phyloP scores from a whole-genome alignment of 179 eudicot genomes.

The Corrigiola litoralis region DNA sequence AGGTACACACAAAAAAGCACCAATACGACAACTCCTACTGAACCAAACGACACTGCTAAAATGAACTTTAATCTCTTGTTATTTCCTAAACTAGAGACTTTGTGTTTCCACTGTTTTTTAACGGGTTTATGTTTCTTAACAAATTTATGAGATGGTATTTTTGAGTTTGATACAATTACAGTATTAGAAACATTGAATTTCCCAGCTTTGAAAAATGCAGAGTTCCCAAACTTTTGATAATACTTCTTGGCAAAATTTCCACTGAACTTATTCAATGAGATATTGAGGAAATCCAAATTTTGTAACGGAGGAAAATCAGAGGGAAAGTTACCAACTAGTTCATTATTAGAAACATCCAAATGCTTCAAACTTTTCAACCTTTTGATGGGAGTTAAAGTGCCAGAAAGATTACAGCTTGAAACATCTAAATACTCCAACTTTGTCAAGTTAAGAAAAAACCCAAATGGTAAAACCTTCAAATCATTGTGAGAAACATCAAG shows the following conservation, averaged over 20 bases:
- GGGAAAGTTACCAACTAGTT: constrained; percentile 55
- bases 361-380: constrained; percentile 29
- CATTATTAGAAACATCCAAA: constrained; percentile 63
- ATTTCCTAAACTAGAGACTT: constrained; percentile 22
- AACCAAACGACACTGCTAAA: constrained; percentile 34
- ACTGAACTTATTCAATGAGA: constrained; percentile 68
- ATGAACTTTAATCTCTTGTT: constrained; percentile 18
- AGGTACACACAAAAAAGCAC: constrained; percentile 8
- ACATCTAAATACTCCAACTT: constrained; percentile 53
- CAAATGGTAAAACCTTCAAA: constrained; percentile 41
- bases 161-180: constrained; percentile 2
- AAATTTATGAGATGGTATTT: constrained; percentile 30
- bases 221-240: constrained; percentile 41
- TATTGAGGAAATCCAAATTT: constrained; percentile 51
- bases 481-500: constrained; percentile 66
- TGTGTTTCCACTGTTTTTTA: constrained; percentile 22
- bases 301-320: constrained; percentile 54
- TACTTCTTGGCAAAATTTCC: constrained; percentile 26
- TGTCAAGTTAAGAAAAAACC: constrained; percentile 36
- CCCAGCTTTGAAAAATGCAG: constrained; percentile 60
- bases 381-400: constrained; percentile 41
- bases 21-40: constrained; percentile 24
- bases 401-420: constrained; percentile 63
- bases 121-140: constrained; percentile 23
- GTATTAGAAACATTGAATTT: constrained; percentile 23